Base-by-base conservation (phyloP, 176 grass and related monocot species). In the Coix lacrymajobi region DNA sequence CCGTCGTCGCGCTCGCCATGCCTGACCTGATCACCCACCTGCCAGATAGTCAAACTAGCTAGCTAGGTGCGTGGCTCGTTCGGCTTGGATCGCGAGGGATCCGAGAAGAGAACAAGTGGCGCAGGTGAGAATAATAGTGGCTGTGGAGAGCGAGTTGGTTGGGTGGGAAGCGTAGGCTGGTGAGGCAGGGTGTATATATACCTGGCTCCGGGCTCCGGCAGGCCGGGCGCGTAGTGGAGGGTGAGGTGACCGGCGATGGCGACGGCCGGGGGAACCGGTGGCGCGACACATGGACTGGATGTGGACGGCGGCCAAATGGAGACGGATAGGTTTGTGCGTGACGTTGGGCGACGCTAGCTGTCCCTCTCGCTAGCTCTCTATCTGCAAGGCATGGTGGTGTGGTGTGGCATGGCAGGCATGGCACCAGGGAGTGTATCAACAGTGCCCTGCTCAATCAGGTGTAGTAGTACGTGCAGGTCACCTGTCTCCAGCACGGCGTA, bases 381-480 rank as follows among this genome's bases (percentile, higher is more conserved):
- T 58, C 56, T 58, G n/a, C 56, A 58, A 25, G 56, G 56, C 22
- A 48, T 38, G 72, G 46, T 34, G 37, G 40, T 11, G 20, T 72
- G 83, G 74, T 79, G 75, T 84, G 73, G 61, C 87, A 36, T 75
- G 69, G 77, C 11, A 36, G 8, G 77, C 10, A 62, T 62, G 87
- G 87, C 48, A 51, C n/a, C 81, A 75, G 40, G 51, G 32, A 74
- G 64, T 12, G 1, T 65, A 76, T 85, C 37, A 66, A 76, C 88
- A 82, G 78, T 89, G 49, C 68, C 83, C 77, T 70, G 56, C 4
- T 71, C 65, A 65, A 85, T 81, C 88, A 45, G 88, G 87, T 45
- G 78, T 80, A 68, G 33, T 33, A 2, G 33, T 38, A 38, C 37
- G 37, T 38, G 37, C 37, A 38, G 7, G 37, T 38, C 37, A 8